These are phyloP conservation scores for Rehmannia glutinosa DNA, from an alignment of 257 asterid species.

Conservation along the genomic window DNA sequence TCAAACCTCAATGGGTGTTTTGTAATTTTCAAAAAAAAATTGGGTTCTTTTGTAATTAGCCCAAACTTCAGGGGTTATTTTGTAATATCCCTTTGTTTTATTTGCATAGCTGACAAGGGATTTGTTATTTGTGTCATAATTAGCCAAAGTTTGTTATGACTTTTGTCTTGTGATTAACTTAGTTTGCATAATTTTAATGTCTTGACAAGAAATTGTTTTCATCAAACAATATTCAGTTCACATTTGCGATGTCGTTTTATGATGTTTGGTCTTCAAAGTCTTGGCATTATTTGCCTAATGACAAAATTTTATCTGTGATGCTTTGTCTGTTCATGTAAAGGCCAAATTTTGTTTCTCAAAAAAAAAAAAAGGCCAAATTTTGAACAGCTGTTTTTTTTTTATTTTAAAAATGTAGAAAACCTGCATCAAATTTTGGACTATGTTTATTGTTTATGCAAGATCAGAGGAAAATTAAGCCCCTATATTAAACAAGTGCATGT, in stretches of 20 bases:
- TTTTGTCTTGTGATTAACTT: neutral
- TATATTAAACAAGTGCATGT: no score
- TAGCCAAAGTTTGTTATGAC: neutral
- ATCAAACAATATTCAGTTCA: no score
- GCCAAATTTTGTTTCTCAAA: slow-evolving; percentile 42
- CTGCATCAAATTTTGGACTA: slow-evolving; percentile 23
- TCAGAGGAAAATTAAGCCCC: no score
- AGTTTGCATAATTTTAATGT: neutral
- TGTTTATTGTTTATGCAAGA: slow-evolving; percentile 2
- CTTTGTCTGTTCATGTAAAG: slow-evolving; percentile 11
- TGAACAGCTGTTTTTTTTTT: slow-evolving; percentile 34
- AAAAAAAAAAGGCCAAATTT: slow-evolving; percentile 32
- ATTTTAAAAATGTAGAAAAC: neutral
- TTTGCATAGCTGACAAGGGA: neutral
- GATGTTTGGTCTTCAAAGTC: neutral
- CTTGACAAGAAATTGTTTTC: no score
- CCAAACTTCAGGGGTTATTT: neutral
- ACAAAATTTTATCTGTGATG: no score
- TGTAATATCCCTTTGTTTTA: neutral
- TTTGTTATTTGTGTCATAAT: neutral
- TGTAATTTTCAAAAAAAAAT: neutral
- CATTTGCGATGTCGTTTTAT: no score
- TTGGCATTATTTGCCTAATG: slow-evolving; percentile 15
- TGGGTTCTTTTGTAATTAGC: neutral
- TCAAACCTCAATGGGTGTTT: no score